A percentile compares a stretch with the other conserved stretches of the same genome.
Conservation (phyloP, 768 basidiomycete genomes). For the Lactarius sp. region DNA sequence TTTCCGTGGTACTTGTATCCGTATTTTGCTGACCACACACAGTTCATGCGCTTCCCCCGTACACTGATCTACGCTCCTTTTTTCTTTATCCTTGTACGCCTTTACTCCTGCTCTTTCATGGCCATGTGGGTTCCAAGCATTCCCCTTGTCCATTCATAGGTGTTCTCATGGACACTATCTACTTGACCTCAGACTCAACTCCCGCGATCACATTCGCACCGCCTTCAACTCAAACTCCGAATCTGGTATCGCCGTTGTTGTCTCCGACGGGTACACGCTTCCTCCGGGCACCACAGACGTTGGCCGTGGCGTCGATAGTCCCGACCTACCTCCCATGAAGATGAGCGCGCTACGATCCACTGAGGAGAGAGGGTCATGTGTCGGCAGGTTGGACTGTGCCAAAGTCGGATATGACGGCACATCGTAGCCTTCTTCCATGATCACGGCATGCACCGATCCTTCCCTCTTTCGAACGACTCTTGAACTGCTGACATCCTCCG, state of each 20-base stretch:
- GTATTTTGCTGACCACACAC: neutral
- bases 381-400: neutral
- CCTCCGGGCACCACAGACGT: neutral
- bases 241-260: neutral
- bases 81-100: conserved; percentile 1
- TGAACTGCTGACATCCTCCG: no score
- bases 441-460: neutral
- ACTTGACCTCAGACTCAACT: neutral
- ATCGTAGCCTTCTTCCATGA: neutral
- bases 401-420: neutral
- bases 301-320: neutral
- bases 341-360: neutral
- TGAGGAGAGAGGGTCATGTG: neutral
- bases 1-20: neutral
- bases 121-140: neutral
- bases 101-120: conserved; percentile 7
- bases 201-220: conserved; percentile 1
- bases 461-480: no score
- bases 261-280: no score
- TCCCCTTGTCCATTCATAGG: neutral
- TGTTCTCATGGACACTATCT: neutral
- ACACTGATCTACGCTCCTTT: conserved; percentile 8
- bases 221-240: neutral
- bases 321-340: neutral
- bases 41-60: neutral